Evolutionary conservation across 2,329 filamentous ascomycete species (phyloP).

Genomic region (Aureobasidium sp.): DNA sequence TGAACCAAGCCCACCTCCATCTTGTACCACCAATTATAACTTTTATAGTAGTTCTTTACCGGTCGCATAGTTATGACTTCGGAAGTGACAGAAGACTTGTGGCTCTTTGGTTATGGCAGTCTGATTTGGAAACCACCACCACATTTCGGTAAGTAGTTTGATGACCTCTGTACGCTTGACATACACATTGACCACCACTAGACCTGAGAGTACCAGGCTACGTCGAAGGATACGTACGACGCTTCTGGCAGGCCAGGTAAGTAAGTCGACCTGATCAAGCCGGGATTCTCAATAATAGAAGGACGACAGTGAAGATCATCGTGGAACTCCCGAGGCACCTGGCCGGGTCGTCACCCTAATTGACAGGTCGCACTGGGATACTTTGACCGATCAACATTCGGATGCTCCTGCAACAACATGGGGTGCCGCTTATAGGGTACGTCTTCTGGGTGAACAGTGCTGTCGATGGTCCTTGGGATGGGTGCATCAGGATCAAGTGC

Average conservation of each 20-base stretch:
- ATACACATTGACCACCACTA: constrained; percentile 32
- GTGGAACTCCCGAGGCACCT: constrained; percentile 79
- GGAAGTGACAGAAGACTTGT: constrained; percentile 53
- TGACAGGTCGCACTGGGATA: constrained; percentile 74
- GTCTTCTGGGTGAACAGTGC: not conserved
- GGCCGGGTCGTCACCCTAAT: constrained; percentile 93
- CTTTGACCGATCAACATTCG: constrained; percentile 57
- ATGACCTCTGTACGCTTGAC: not conserved
- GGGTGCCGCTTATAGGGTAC: constrained; percentile 69
- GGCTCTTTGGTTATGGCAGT: constrained; percentile 96
- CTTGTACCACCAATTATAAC: not conserved
- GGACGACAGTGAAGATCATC: constrained; percentile 72
- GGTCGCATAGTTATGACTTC: not conserved
- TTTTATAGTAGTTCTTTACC: not conserved
- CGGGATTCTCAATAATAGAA: not conserved
- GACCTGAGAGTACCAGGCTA: constrained; percentile 82
- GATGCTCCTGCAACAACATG: constrained; percentile 63
- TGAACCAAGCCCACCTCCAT: not conserved
- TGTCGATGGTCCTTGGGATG: not conserved
- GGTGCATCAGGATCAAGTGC: not conserved
- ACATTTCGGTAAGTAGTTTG: constrained; percentile 65
- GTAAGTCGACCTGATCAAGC: not conserved
- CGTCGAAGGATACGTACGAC: constrained; percentile 85
- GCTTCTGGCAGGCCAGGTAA: constrained; percentile 73
- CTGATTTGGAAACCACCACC: constrained; percentile 98